phyloP scores from a whole-genome alignment of 2,329 filamentous ascomycete species.

The Sclerotinia minor region DNA sequence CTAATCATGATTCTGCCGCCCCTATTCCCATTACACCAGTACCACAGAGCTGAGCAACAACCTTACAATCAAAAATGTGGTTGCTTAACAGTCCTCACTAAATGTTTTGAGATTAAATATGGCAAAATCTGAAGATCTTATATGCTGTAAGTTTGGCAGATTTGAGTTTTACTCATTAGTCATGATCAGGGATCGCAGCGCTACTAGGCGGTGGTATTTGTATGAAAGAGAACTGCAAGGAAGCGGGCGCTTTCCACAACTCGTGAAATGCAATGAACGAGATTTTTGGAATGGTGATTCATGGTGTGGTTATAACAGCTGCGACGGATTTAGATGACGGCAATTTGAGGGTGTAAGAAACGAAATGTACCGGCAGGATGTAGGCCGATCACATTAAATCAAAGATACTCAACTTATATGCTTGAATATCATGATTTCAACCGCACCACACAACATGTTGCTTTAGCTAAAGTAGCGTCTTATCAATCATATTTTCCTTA shows the following conservation, averaged over 20 bases:
- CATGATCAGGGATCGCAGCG: background rate
- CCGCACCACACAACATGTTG: background rate
- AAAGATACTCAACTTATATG: background rate
- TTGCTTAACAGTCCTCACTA: background rate
- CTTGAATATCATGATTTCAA: background rate
- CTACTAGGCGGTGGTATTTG: background rate
- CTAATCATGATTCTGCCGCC: background rate
- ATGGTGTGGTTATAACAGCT: too few species aligned
- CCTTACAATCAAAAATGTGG: background rate
- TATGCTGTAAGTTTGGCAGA: too few species aligned
- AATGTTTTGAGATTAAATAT: background rate
- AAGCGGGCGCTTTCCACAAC: background rate
- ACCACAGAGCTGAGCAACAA: background rate
- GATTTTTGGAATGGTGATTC: too few species aligned
- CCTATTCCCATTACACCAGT: conserved; percentile 4
- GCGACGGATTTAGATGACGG: too few species aligned
- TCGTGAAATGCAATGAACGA: background rate
- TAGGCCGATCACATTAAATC: too few species aligned
- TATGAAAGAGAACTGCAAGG: too few species aligned
- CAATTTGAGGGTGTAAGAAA: too few species aligned
- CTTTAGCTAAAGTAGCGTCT: background rate
- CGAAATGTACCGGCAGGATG: too few species aligned
- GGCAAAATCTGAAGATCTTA: background rate
- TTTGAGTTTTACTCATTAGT: background rate
- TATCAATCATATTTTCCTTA: too few species aligned